phyloP scores from a whole-genome alignment of 2,329 filamentous ascomycete species.

The Neopestalotiopsis sp. region DNA sequence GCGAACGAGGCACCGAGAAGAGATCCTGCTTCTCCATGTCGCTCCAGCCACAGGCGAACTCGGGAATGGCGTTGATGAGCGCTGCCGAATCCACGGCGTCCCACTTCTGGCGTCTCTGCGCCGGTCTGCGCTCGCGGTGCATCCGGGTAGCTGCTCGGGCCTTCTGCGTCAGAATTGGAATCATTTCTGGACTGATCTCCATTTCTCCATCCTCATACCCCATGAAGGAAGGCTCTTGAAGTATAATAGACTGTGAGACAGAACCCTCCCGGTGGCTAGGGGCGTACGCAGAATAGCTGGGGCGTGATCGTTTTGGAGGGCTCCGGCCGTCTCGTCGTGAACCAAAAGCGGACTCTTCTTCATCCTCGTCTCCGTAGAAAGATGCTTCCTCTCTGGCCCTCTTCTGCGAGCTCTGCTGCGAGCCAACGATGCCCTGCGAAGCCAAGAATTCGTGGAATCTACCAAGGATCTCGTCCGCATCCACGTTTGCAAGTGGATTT shows the following conservation, averaged over 20 bases:
- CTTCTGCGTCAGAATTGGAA: background rate
- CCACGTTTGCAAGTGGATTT: constrained; percentile 8
- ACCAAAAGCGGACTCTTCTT: background rate
- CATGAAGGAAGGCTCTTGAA: background rate
- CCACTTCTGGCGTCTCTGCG: constrained; percentile 46
- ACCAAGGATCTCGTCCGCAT: background rate
- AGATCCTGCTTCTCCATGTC: constrained; percentile 39
- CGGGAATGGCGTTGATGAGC: constrained; percentile 48
- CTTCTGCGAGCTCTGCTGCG: background rate
- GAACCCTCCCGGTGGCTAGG: background rate
- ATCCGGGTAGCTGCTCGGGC: constrained; percentile 3
- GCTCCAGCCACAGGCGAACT: constrained; percentile 44
- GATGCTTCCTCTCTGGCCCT: background rate
- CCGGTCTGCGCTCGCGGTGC: constrained; percentile 31
- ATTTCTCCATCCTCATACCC: background rate
- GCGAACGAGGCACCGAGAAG: constrained; percentile 52
- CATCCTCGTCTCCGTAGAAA: background rate
- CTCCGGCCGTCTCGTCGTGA: background rate
- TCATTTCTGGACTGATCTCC: background rate
- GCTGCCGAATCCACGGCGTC: constrained; percentile 43
- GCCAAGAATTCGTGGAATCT: background rate
- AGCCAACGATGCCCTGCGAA: background rate
- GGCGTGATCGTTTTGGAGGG: background rate
- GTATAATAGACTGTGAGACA: background rate
- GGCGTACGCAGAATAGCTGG: background rate